Conservation (phyloP, 768 basidiomycete genomes). For the Russula lepida region DNA sequence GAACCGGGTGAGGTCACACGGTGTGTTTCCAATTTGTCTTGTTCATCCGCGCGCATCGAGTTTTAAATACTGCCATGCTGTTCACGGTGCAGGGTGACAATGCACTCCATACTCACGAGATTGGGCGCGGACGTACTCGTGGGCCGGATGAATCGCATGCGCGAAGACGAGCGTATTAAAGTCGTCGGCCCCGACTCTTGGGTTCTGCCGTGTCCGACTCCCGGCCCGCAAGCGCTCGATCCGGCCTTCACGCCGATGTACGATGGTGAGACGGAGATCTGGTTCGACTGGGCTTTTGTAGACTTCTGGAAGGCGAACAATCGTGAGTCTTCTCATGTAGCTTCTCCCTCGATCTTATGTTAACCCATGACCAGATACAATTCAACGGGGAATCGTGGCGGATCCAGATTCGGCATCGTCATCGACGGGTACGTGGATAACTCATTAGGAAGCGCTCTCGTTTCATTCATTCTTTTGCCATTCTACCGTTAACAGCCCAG, state of each 20-base stretch:
- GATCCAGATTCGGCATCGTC: slow-evolving; percentile 61
- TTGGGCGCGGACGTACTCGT: slow-evolving; percentile 85
- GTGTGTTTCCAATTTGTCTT: slow-evolving; percentile 33
- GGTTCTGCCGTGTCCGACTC: slow-evolving; percentile 48
- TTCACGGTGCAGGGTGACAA: slow-evolving; percentile 49
- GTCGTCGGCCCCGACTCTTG: slow-evolving; percentile 78
- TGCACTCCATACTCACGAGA: slow-evolving; percentile 83
- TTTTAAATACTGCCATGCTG: background rate
- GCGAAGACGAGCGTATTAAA: slow-evolving; percentile 92
- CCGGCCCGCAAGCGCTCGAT: slow-evolving; percentile 25
- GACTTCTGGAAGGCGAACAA: slow-evolving; percentile 99
- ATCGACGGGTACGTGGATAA: slow-evolving; percentile 41
- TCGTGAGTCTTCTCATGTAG: slow-evolving; percentile 38
- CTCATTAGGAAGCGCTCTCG: background rate
- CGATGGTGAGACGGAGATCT: slow-evolving; percentile 72
- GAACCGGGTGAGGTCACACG: slow-evolving; percentile 95
- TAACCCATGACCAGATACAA: slow-evolving; percentile 43
- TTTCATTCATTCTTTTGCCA: background rate
- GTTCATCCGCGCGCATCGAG: background rate
- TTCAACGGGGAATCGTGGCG: slow-evolving; percentile 62
- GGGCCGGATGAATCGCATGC: slow-evolving; percentile 75
- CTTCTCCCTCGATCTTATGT: background rate
- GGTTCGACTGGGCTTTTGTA: slow-evolving; percentile 98
- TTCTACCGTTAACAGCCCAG: slow-evolving; percentile 36
- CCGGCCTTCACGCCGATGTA: slow-evolving; percentile 32